phyloP scores from a whole-genome alignment of 257 asterid species.

The Penstemon newberryi region DNA sequence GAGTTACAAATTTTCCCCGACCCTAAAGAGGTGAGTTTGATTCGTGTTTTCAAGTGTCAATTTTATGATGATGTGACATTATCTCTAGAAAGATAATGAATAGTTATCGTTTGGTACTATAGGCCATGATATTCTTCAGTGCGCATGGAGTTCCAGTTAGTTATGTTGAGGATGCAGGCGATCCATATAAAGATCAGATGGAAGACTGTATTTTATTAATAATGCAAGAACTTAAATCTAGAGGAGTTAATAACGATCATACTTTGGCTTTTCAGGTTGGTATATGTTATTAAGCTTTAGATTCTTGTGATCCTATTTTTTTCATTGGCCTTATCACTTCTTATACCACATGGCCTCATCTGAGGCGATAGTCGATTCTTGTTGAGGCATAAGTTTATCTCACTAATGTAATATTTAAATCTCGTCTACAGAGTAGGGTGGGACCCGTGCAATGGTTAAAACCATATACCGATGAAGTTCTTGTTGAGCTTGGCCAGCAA shows the following conservation, averaged over 20 bases:
- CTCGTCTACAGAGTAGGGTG: constrained; percentile 79
- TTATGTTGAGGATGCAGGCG: constrained; percentile 90
- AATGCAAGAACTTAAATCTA: constrained; percentile 86
- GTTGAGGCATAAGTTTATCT: not conserved
- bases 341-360: not conserved
- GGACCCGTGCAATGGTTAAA: constrained; percentile 99
- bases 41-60: constrained; percentile 2
- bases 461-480: constrained; percentile 96
- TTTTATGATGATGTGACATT: constrained; percentile 2
- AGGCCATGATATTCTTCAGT: constrained; percentile 92
- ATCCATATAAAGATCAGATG: constrained; percentile 93
- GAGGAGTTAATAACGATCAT: constrained; percentile 67
- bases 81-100: not conserved
- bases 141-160: constrained; percentile 98
- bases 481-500: constrained; percentile 88
- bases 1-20: constrained; percentile 59
- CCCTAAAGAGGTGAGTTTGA: constrained; percentile 64
- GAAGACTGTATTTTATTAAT: constrained; percentile 85
- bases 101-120: constrained; percentile 22
- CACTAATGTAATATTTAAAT: not conserved
- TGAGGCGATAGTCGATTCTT: not conserved
- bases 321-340: not conserved
- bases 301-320: not conserved
- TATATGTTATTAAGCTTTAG: constrained; percentile 15
- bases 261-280: constrained; percentile 93